Conservation (phyloP, 495 filamentous ascomycete genomes). For the Aspergillus ellipticus region DNA sequence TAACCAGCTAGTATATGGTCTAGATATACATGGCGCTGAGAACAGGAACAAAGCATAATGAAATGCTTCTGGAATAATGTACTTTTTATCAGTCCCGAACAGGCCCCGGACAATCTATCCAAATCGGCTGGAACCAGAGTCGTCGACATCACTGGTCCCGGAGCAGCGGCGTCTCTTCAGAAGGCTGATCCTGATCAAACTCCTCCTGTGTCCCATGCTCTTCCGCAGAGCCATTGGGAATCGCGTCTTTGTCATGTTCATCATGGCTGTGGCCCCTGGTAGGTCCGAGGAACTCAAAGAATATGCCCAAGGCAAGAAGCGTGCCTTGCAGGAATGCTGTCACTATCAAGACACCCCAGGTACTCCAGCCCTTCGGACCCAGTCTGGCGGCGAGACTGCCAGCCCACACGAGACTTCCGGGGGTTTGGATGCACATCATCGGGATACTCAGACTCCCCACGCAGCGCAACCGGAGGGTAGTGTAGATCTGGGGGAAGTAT, state of each 20-base stretch:
- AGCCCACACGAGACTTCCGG: conserved; percentile 85
- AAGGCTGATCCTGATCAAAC: conserved; percentile 28
- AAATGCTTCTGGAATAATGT: background rate
- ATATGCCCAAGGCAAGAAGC: conserved; percentile 75
- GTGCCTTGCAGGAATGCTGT: conserved; percentile 82
- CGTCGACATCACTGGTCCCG: conserved; percentile 24
- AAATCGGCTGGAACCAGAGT: background rate
- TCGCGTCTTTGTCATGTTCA: conserved; percentile 23
- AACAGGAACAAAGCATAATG: background rate
- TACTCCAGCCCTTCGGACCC: conserved; percentile 85
- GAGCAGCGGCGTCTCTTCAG: conserved; percentile 47
- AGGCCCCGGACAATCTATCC: background rate
- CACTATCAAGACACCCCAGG: conserved; percentile 84
- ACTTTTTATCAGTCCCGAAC: background rate
- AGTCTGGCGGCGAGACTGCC: conserved; percentile 76
- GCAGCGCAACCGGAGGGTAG: conserved; percentile 76
- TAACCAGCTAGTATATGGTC: background rate
- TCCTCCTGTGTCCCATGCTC: conserved; percentile 19
- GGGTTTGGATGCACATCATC: conserved; percentile 98
- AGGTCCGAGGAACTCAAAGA: conserved; percentile 60
- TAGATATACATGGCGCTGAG: background rate
- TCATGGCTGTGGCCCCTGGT: conserved; percentile 31
- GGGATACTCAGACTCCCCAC: conserved; percentile 88
- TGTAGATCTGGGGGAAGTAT: conserved; percentile 92
- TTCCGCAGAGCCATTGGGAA: conserved; percentile 22